Evolutionary conservation across 805 yeast species (phyloP).

Genomic region (Kluyveromyces nonfermentans): DNA sequence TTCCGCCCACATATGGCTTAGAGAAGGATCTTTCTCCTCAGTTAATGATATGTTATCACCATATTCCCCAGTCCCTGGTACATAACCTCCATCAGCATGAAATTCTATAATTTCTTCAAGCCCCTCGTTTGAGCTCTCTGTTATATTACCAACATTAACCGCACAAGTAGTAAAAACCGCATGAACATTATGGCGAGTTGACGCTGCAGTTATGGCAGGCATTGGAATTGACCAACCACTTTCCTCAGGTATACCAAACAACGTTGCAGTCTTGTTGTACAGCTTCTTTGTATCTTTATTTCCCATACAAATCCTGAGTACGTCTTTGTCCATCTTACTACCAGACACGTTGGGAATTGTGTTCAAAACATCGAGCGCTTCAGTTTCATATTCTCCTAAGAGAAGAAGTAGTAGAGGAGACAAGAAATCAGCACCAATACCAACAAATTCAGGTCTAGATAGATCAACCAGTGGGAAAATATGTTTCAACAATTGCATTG

Average conservation of each 20-base stretch:
- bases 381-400: constrained; percentile 79
- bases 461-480: constrained; percentile 72
- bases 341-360: constrained; percentile 81
- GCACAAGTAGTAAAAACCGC: constrained; percentile 87
- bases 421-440: constrained; percentile 90
- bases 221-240: constrained; percentile 96
- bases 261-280: constrained; percentile 75
- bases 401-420: constrained; percentile 77
- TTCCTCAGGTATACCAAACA: constrained; percentile 85
- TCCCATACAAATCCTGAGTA: constrained; percentile 84
- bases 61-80: constrained; percentile 19
- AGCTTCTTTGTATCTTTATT: constrained; percentile 68
- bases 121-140: constrained; percentile 13
- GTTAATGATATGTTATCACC: constrained; percentile 28
- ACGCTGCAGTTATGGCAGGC: constrained; percentile 85
- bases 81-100: constrained; percentile 27
- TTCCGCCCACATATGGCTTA: constrained; percentile 89
- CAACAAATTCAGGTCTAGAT: constrained; percentile 66
- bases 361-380: constrained; percentile 83
- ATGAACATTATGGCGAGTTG: constrained; percentile 87
- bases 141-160: constrained; percentile 17
- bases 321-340: constrained; percentile 82
- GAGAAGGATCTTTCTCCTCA: constrained; percentile 61
- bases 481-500: constrained; percentile 64
- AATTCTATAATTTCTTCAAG: constrained; percentile 26